These are phyloP conservation scores for Stromatinia cepivora DNA, from an alignment of 2,329 filamentous ascomycete genomes.

Conservation along the genomic window DNA sequence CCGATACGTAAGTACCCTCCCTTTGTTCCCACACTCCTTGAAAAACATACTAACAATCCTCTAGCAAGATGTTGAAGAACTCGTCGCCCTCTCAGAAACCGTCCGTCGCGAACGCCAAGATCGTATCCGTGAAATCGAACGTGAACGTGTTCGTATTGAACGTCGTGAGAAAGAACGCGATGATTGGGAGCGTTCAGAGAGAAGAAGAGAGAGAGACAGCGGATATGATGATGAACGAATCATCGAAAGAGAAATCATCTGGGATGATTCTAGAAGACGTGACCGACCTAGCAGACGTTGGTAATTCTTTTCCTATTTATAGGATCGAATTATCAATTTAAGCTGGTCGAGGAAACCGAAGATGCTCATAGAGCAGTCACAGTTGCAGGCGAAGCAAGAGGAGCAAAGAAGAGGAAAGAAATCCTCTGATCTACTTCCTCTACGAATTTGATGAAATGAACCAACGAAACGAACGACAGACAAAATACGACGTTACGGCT, in stretches of 20 bases:
- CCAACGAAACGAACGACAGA: constrained; percentile 5
- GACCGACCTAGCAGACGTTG: constrained; percentile 17
- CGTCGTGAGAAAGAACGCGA: constrained; percentile 48
- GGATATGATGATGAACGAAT: constrained; percentile 62
- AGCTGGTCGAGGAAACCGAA: background rate
- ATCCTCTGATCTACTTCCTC: background rate
- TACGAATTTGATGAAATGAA: constrained; percentile 20
- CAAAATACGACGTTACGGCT: constrained; percentile 16
- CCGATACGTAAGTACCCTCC: constrained; percentile 67
- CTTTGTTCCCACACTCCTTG: constrained; percentile 4
- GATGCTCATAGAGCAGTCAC: too few relatives aligned
- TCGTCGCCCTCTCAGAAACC: constrained; percentile 79
- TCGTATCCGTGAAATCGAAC: constrained; percentile 55
- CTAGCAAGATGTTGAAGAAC: constrained; percentile 81
- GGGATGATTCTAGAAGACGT: constrained; percentile 47
- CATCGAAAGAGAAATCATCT: constrained; percentile 67
- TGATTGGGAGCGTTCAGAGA: constrained; percentile 43
- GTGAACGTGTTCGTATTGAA: constrained; percentile 55
- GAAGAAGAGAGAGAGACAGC: constrained; percentile 33
- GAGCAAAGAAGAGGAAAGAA: background rate
- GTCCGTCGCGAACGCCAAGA: constrained; percentile 66
- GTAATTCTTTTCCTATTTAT: constrained; percentile 6
- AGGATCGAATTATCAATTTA: background rate
- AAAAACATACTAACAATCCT: constrained; percentile 40
- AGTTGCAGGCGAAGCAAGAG: background rate